phyloP scores from a whole-genome alignment of 257 asterid genomes.

The Capsicum chinense region DNA sequence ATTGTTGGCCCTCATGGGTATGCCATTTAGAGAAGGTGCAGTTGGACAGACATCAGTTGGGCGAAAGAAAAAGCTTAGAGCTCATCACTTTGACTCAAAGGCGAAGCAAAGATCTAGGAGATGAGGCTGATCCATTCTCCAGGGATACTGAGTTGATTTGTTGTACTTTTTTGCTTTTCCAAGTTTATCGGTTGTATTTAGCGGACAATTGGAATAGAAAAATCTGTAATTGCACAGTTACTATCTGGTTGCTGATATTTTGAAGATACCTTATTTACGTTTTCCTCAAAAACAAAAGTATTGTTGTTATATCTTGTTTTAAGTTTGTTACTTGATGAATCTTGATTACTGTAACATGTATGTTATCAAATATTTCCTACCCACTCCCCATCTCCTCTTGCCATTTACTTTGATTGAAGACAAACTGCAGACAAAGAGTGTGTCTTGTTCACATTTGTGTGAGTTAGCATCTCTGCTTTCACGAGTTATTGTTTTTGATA shows the following conservation, averaged over 20 bases:
- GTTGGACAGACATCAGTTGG: conserved; percentile 41
- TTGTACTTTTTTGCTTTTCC: background rate
- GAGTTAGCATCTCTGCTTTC: background rate
- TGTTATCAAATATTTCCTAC: background rate
- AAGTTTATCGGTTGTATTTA: background rate
- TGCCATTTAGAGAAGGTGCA: conserved; percentile 85
- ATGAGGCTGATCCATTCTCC: conserved; percentile 33
- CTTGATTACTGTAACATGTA: background rate
- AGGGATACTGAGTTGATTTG: conserved; percentile 17
- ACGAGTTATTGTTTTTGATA: background rate
- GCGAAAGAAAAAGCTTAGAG: conserved; percentile 83
- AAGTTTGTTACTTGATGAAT: background rate
- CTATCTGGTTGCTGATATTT: background rate
- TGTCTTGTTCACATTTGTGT: background rate
- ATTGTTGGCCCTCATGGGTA: conserved; percentile 89
- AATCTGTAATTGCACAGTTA: background rate
- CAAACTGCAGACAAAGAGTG: background rate
- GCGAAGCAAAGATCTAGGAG: conserved; percentile 58
- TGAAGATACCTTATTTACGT: background rate
- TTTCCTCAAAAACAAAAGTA: background rate
- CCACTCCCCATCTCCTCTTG: background rate
- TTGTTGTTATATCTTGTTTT: background rate
- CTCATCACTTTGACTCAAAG: conserved; percentile 92
- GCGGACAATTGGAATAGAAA: background rate
- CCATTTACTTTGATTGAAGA: background rate